Evolutionary conservation across 495 filamentous ascomycete genomes (phyloP).

Genomic region (Penicillium verhagenii): DNA sequence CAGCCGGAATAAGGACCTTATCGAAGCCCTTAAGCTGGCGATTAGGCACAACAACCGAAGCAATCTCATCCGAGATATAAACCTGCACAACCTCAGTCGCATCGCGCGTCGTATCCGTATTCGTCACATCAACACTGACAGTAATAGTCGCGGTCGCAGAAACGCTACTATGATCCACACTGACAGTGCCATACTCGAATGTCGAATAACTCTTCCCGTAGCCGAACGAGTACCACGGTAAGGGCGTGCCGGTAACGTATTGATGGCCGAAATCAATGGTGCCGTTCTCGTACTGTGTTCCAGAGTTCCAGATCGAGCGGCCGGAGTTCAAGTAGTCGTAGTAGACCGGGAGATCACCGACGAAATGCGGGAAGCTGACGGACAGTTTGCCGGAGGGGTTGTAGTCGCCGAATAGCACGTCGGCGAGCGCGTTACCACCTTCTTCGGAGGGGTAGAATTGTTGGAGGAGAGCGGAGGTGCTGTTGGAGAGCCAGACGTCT

Average conservation of each 20-base stretch:
- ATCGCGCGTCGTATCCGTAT: conserved; percentile 51
- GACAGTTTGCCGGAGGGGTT: conserved; percentile 64
- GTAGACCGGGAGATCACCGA: conserved; percentile 65
- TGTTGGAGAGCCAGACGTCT: conserved; percentile 57
- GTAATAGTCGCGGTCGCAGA: conserved; percentile 19
- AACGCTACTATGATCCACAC: conserved; percentile 20
- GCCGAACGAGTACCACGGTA: conserved; percentile 65
- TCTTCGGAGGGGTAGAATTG: conserved; percentile 70
- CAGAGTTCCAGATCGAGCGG: conserved; percentile 50
- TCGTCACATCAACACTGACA: conserved; percentile 47
- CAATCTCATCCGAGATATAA: conserved; percentile 61
- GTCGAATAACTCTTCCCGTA: conserved; percentile 66
- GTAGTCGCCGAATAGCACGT: conserved; percentile 59
- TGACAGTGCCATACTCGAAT: conserved; percentile 45
- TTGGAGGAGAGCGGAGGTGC: conserved; percentile 60
- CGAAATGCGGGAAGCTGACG: conserved; percentile 62
- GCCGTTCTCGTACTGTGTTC: conserved; percentile 50
- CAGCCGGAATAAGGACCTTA: conserved; percentile 47
- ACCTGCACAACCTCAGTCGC: conserved; percentile 62
- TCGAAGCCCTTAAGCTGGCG: conserved; percentile 59
- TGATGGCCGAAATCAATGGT: conserved; percentile 62
- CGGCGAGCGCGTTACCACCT: conserved; percentile 53
- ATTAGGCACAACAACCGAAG: conserved; percentile 57
- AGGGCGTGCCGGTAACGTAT: conserved; percentile 61
- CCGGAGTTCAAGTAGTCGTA: conserved; percentile 71